Base-by-base conservation (phyloP, 768 basidiomycete species). In the Leccinum subgranulosum region DNA sequence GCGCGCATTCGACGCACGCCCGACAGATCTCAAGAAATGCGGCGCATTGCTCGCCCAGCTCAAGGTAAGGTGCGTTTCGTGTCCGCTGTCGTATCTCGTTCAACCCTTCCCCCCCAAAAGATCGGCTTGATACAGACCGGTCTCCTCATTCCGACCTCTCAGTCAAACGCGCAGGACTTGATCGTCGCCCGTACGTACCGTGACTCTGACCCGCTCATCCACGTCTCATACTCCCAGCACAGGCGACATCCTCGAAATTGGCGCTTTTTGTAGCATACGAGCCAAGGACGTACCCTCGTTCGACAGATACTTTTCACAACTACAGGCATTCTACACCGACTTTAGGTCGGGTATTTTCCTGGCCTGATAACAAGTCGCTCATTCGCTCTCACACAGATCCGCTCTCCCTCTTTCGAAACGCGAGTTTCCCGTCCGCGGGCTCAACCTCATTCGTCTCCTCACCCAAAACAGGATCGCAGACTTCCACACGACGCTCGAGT, bases 241-340 rank as follows among this genome's bases (percentile, higher is more conserved):
- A 95, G 94, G 96, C 59, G 93, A 94, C 60, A 90, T 97, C 57
- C 87, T 99, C 57, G 96, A 98, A 78, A 87, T 98, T 64, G 96
- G 94, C 53, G 93, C 94, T 17, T 87, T 95, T 77, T 90, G 91
- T 80, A 94, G 95, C 60, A 90, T 98, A 72, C 84, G 93, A 39
- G 82, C 86, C 61, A 84, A 84, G 68, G 92, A 96, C 71, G 84
- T 95, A 21, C 90, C 94, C 53, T 89, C 92, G 1, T 99, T 98
- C 70, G 92, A 96, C 74, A 85, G 95, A 62, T 98, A 97, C 73
- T 93, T 95, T 71, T 87, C 92, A 15, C 92, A 96, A 74, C 80
- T 97, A 4, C 87, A 90, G 64, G 86, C 87, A 0, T 96, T 92
- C 77, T 97, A 96, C 76, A 86, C 85, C 49, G 91, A 94, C 72